Evolutionary conservation across 2,329 filamentous ascomycete species (phyloP), one percentile per base, ranked within the genome.

Genomic region (Venturia effusa): DNA sequence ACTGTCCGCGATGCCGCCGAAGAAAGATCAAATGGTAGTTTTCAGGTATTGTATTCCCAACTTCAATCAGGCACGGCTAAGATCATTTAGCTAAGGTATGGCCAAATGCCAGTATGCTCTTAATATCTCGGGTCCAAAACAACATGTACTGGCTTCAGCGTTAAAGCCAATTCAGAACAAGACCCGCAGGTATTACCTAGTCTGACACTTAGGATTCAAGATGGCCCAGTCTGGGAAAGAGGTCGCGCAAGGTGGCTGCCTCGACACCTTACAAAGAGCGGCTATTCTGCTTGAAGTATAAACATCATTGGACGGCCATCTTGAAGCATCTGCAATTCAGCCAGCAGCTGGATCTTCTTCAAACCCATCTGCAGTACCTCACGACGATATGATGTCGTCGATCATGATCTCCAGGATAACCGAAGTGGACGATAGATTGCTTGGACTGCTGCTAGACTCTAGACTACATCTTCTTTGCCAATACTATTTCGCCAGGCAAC

Each of bases 131-230:
- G 43, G 7, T 24, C 63, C n/a, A 66, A 63, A 61, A 40, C 65
- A 22, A 61, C 34, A 48, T 66, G 65, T 39, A 66, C 64, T 39
- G 65, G 65, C 43, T 65, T 66, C 61, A 65, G 61, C 41, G 61
- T 61, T 7, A 51, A 60, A 8, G 19, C 51, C n/a, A 45, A 45
- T 22, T 41, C 60, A 5, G 39, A 32, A 7, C 54, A 60, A n/a
- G 43, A 65, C 22, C 65, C 65, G 39, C 65, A 61, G 34, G n/a
- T n/a, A n/a, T n/a, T n/a, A n/a, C n/a, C n/a, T n/a, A n/a, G n/a
- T n/a, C n/a, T n/a, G n/a, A n/a, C n/a, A n/a, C n/a, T n/a, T n/a
- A n/a, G n/a, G n/a, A n/a, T n/a, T n/a, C n/a, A n/a, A n/a, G n/a
- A n/a, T n/a, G n/a, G n/a, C n/a, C n/a, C n/a, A n/a, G n/a, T n/a